A percentile compares a stretch with the other conserved stretches of the same genome.
These are phyloP conservation scores for Solanum chiquidenum DNA, from an alignment of 257 asterid species.

Conservation along the genomic window DNA sequence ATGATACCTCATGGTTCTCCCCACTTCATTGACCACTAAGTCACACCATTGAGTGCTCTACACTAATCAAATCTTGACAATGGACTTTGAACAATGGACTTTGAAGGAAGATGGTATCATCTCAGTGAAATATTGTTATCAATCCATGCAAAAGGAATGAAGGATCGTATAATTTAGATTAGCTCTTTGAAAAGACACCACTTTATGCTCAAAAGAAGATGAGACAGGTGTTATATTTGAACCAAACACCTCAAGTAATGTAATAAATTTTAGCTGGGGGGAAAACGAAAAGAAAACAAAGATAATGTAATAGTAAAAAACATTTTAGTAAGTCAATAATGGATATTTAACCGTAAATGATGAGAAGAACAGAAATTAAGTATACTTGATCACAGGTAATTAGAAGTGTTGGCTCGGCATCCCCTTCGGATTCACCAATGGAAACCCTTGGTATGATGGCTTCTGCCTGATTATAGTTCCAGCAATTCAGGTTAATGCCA, in stretches of 20 bases:
- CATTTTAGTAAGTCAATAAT: not conserved
- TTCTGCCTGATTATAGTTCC: slow-evolving; percentile 64
- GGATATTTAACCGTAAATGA: slow-evolving; percentile 12
- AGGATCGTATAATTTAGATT: not conserved
- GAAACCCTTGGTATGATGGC: slow-evolving; percentile 52
- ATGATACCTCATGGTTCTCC: not conserved
- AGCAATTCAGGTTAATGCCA: slow-evolving; percentile 17
- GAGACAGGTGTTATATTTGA: not conserved
- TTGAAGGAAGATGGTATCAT: not conserved
- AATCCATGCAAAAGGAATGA: not conserved
- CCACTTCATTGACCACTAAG: not conserved
- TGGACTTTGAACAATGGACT: not conserved
- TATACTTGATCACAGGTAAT: slow-evolving; percentile 95
- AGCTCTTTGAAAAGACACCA: not conserved
- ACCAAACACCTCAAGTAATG: not conserved
- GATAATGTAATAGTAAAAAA: not conserved
- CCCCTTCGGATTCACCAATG: slow-evolving; percentile 38
- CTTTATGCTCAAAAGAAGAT: not conserved
- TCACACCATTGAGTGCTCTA: not conserved
- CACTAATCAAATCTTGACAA: not conserved
- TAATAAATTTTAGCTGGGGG: not conserved
- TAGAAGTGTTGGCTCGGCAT: slow-evolving; percentile 66
- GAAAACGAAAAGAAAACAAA: not conserved
- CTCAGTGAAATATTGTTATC: not conserved
- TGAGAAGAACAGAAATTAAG: slow-evolving; percentile 15